A percentile compares a stretch with the other conserved stretches of the same genome.
Evolutionary conservation across 2,329 filamentous ascomycete genomes (phyloP).

Genomic region (Diplodia scrobiculata): DNA sequence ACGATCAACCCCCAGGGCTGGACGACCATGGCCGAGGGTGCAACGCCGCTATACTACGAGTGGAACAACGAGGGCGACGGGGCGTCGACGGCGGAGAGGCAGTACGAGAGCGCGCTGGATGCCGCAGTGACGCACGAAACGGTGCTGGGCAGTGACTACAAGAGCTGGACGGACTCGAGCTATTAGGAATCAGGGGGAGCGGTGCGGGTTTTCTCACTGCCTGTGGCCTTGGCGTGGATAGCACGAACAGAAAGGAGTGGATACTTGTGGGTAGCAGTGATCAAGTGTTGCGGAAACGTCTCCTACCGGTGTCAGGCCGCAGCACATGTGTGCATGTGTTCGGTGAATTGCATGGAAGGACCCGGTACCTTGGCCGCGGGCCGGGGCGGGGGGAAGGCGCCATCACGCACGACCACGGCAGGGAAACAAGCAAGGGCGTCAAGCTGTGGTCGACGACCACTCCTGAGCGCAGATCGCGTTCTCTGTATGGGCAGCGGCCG

Average conservation of each 20-base stretch:
- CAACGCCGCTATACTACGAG: slow-evolving; percentile 55
- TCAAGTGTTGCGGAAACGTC: too few species aligned
- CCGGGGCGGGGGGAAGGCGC: background rate
- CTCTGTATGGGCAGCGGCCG: too few species aligned
- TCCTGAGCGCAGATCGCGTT: too few species aligned
- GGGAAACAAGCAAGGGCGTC: background rate
- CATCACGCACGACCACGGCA: background rate
- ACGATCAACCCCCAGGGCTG: slow-evolving; percentile 65
- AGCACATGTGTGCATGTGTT: too few species aligned
- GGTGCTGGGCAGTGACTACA: slow-evolving; percentile 52
- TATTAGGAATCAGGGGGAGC: slow-evolving; percentile 36
- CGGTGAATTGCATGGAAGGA: background rate
- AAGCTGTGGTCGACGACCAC: background rate
- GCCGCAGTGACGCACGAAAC: slow-evolving; percentile 48
- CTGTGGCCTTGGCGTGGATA: background rate
- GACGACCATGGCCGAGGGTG: slow-evolving; percentile 50
- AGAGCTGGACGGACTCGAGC: slow-evolving; percentile 49
- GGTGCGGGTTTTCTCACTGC: background rate
- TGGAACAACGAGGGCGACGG: slow-evolving; percentile 62
- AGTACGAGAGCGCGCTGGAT: slow-evolving; percentile 49
- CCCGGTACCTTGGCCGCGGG: background rate
- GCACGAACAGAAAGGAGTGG: too few species aligned
- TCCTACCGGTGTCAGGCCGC: too few species aligned
- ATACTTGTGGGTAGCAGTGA: too few species aligned
- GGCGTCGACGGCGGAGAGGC: slow-evolving; percentile 53